phyloP scores from a whole-genome alignment of 371 early-diverging fungal species.

The Nematocida major region DNA sequence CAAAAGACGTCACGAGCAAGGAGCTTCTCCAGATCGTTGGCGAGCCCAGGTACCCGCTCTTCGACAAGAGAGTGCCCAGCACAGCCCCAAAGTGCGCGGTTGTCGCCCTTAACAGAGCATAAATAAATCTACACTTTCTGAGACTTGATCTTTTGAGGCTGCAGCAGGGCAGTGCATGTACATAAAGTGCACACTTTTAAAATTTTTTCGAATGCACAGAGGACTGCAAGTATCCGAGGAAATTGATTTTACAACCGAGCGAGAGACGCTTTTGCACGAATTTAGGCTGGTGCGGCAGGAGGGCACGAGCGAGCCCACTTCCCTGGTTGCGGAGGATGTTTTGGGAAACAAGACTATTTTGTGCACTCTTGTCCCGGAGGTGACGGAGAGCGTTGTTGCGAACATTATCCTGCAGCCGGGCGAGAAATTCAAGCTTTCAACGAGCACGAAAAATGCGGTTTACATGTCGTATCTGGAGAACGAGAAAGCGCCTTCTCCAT shows the following conservation, averaged over 20 bases:
- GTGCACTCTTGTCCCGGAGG: conserved; percentile 18
- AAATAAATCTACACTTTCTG: conserved; percentile 24
- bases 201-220: background rate
- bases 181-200: background rate
- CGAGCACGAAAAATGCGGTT: conserved; percentile 16
- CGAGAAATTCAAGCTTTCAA: conserved; percentile 1
- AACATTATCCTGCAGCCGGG: conserved; percentile 11
- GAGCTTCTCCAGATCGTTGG: conserved; percentile 55
- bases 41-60: conserved; percentile 44
- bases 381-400: conserved; percentile 1
- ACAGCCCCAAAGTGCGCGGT: background rate
- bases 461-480: background rate
- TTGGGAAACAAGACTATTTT: conserved; percentile 21
- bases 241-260: background rate
- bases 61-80: conserved; percentile 45
- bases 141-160: too few relatives aligned
- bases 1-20: conserved; percentile 54
- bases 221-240: background rate
- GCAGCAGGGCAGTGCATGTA: too few relatives aligned
- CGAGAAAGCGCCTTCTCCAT: background rate
- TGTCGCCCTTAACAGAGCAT: conserved; percentile 35
- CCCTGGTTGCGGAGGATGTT: conserved; percentile 8
- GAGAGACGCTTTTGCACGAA: background rate
- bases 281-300: background rate
- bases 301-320: background rate